Evolutionary conservation across 257 asterid genomes (phyloP), one percentile per base, ranked within the genome.

Genomic region (Nicotiana paniculata): DNA sequence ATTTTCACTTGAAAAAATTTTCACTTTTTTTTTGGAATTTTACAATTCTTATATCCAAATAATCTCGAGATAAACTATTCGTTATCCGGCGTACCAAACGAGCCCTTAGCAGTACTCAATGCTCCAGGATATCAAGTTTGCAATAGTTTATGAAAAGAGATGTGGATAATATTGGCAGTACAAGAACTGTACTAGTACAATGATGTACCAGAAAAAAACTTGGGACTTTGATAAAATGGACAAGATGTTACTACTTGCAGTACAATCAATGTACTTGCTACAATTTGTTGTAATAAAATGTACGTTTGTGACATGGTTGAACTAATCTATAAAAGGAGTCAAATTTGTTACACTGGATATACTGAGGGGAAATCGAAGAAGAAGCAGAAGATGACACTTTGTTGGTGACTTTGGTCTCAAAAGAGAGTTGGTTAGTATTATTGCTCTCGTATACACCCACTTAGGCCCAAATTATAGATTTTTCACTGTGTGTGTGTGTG

Each of bases 381-480:
- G 67, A 7, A 54, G 84, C 30, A 70, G 84, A 81, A 67, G 53
- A 81, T 81, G 84, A 59, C 32, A 54, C 2, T 70, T 57, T 81
- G 79, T 33, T 81, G 81, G 81, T 81, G 33, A 37, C 35, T 69
- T 81, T 81, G 84, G 58, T 68, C 35, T 64, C 74, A 1, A 81
- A 58, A 79, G 82, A 59, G 9, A 26, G 3, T 43, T 43, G 51
- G 51, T 43, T 43, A 43, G 51, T 43, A 43, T 43, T 43, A 43
- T 9, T 43, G 3, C 12, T 43, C 35, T 43, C 10, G 51, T 43
- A 43, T 9, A 43, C 51, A 43, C 51, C 12, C 12, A 43, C 51
- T 43, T 43, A 43, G 1, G 12, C 51, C 51, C 11, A 43, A 43
- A 43, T 8, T 8, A 8, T 43, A 8, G 51, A 8, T 43, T 43